Percentiles rank a stretch among this genome's conserved stretches.
Conservation (phyloP, 495 filamentous ascomycete species). For the Neurospora sp. region DNA sequence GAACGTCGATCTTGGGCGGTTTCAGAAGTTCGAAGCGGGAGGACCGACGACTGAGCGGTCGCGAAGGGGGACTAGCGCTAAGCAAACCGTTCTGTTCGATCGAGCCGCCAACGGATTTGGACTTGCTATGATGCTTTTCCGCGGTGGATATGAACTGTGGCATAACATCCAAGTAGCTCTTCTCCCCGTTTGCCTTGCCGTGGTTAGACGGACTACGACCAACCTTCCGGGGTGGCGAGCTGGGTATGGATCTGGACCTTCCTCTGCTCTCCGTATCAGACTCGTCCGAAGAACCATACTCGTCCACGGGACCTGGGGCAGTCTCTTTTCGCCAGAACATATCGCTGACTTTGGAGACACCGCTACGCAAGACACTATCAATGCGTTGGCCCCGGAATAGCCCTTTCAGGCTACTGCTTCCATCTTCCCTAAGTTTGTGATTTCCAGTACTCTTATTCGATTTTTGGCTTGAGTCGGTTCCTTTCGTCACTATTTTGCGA, state of each 20-base stretch:
- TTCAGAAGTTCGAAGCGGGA: slow-evolving; percentile 46
- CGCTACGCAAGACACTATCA: slow-evolving; percentile 36
- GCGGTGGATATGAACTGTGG: slow-evolving; percentile 25
- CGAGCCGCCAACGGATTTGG: background rate
- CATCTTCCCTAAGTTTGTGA: slow-evolving; percentile 31
- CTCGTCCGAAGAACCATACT: slow-evolving; percentile 25
- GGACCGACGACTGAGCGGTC: slow-evolving; percentile 28
- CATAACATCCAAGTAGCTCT: slow-evolving; percentile 31
- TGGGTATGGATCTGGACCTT: slow-evolving; percentile 21
- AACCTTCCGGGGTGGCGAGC: background rate
- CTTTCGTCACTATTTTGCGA: slow-evolving; percentile 19
- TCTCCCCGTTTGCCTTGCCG: slow-evolving; percentile 22
- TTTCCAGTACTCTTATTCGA: slow-evolving; percentile 30
- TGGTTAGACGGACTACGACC: slow-evolving; percentile 10
- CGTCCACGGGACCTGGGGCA: slow-evolving; percentile 8
- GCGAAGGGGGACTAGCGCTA: slow-evolving; percentile 14
- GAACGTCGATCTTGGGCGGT: slow-evolving; percentile 53
- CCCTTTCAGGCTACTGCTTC: slow-evolving; percentile 26
- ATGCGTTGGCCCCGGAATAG: slow-evolving; percentile 37
- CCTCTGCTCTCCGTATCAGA: slow-evolving; percentile 31
- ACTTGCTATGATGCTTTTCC: slow-evolving; percentile 7
- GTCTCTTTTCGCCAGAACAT: slow-evolving; percentile 37
- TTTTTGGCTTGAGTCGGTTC: slow-evolving; percentile 26
- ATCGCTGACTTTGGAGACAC: slow-evolving; percentile 40
- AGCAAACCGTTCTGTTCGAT: slow-evolving; percentile 2